These are phyloP conservation scores for Pythium sukuiense DNA, from an alignment of 352 stramenopile species.

Conservation along the genomic window DNA sequence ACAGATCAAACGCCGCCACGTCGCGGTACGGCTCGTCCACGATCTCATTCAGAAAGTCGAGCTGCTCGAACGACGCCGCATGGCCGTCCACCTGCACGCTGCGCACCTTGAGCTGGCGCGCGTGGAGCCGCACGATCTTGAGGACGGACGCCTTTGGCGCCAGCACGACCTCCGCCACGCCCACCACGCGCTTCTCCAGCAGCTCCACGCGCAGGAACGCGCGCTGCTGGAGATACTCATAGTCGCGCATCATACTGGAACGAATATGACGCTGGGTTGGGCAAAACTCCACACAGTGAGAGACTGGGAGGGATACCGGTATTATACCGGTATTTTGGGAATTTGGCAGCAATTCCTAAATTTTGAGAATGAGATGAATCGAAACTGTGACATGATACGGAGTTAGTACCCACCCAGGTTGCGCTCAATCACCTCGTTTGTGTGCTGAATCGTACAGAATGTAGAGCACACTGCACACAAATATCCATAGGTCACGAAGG, in stretches of 20 bases:
- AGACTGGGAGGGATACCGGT: too few species aligned
- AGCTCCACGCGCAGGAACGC: conserved; percentile 77
- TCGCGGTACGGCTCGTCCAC: conserved; percentile 82
- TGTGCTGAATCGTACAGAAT: too few species aligned
- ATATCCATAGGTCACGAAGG: too few species aligned
- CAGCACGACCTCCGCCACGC: conserved; percentile 73
- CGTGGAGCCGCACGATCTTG: conserved; percentile 68
- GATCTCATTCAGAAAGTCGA: conserved; percentile 75
- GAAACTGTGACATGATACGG: too few species aligned
- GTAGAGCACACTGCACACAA: too few species aligned
- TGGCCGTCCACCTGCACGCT: conserved; percentile 59
- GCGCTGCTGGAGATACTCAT: conserved; percentile 85
- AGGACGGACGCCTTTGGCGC: conserved; percentile 55
- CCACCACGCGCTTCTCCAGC: conserved; percentile 52
- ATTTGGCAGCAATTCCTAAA: too few species aligned
- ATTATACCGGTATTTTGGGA: too few species aligned
- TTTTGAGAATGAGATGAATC: too few species aligned
- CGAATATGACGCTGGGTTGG: too few species aligned
- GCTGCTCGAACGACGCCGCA: conserved; percentile 67
- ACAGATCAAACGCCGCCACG: conserved; percentile 79
- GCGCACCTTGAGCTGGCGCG: conserved; percentile 65
- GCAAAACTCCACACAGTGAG: too few species aligned
- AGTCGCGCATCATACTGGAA: conserved; percentile 74
- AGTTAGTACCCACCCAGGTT: too few species aligned
- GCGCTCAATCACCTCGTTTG: too few species aligned